phyloP scores from a whole-genome alignment of 1,284 basidiomycete genomes.

The Rhodotorula sp. region DNA sequence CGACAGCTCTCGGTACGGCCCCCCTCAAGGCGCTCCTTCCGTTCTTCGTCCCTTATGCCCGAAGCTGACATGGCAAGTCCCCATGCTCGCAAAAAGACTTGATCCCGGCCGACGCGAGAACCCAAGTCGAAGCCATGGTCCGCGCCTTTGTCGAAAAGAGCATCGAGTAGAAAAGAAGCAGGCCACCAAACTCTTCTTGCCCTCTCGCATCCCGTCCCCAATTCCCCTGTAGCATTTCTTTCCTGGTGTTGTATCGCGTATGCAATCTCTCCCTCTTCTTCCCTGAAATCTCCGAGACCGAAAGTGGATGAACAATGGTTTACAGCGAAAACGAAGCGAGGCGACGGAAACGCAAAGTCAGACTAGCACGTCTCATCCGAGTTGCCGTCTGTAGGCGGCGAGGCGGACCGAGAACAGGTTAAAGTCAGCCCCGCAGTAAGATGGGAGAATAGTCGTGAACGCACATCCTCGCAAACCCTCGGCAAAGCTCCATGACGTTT shows the following conservation, averaged over 20 bases:
- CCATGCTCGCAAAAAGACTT: conserved; percentile 4
- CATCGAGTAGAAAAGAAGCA: conserved; percentile 23
- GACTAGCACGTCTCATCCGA: conserved; percentile 38
- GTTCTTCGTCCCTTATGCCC: background rate
- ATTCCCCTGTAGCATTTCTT: background rate
- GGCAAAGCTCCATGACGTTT: conserved; percentile 88
- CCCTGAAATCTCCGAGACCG: no score
- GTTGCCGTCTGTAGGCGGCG: conserved; percentile 34
- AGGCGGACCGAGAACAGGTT: no score
- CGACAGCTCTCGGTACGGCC: conserved; percentile 23
- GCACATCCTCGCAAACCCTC: conserved; percentile 75
- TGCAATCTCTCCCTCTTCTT: background rate
- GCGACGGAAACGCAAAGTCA: no score
- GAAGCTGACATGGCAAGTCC: background rate
- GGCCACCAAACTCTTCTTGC: background rate
- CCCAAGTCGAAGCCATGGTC: conserved; percentile 34
- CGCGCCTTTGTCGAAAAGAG: conserved; percentile 39
- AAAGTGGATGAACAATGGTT: background rate
- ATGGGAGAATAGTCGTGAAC: no score
- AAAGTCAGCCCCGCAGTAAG: no score
- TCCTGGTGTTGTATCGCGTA: conserved; percentile 10
- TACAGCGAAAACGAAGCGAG: background rate
- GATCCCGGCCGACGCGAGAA: conserved; percentile 22
- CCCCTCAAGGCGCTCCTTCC: background rate
- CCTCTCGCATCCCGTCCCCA: background rate